Evolutionary conservation across 1,284 basidiomycete species (phyloP).

Genomic region (Ceratobasidium sp.): DNA sequence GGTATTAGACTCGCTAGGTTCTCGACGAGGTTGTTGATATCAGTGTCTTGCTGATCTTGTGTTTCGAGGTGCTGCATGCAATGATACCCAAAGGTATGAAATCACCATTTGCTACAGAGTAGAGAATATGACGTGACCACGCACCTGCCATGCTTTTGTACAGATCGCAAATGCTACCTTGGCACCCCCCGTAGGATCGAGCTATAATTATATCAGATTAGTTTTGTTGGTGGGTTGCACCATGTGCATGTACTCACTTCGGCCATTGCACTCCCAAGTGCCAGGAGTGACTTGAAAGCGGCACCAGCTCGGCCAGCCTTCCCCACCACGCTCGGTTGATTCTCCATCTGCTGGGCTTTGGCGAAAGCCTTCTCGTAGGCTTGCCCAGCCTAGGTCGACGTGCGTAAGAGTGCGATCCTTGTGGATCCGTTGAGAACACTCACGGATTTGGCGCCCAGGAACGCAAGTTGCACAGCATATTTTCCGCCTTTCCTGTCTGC

Average conservation of each 20-base stretch:
- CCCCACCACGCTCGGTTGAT: neutral
- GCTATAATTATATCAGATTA: neutral
- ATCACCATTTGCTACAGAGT: too few species aligned
- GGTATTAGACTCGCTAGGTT: neutral
- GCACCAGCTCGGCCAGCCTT: neutral
- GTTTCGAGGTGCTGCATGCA: neutral
- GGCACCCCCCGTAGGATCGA: neutral
- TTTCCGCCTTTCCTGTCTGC: neutral
- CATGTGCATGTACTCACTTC: neutral
- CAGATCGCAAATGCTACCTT: neutral
- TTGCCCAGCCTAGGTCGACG: neutral
- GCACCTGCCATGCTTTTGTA: neutral
- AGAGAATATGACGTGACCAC: too few species aligned
- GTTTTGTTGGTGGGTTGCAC: too few species aligned
- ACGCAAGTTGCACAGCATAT: neutral
- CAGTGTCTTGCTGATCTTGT: neutral
- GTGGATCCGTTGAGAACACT: neutral
- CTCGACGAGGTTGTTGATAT: neutral
- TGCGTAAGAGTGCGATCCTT: neutral
- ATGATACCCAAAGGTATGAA: too few species aligned
- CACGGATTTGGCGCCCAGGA: neutral
- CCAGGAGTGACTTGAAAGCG: neutral
- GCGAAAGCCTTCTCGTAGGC: neutral
- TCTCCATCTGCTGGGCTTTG: constrained; percentile 5
- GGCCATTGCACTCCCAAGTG: neutral